These are phyloP conservation scores for Epichloe scottii DNA, from an alignment of 2,329 filamentous ascomycete species.

Conservation along the genomic window DNA sequence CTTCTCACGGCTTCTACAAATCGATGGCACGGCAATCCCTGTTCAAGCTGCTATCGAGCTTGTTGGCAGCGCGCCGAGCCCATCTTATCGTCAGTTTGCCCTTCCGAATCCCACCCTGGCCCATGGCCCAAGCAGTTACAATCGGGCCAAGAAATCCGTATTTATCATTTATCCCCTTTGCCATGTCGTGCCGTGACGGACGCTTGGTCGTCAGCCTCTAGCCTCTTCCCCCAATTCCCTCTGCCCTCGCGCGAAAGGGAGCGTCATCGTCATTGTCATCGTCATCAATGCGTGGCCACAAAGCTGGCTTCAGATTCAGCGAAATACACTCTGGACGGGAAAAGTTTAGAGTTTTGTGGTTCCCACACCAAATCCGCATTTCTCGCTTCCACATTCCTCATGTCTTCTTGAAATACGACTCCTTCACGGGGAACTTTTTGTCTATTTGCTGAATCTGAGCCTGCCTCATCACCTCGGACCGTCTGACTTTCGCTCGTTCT, in stretches of 20 bases:
- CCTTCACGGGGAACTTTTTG: neutral
- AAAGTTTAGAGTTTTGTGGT: neutral
- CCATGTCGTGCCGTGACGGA: constrained; percentile 1
- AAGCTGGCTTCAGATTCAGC: neutral
- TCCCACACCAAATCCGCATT: neutral
- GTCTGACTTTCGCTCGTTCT: neutral
- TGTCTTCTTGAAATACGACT: neutral
- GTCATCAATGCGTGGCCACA: neutral
- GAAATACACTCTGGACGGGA: neutral
- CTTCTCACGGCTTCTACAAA: neutral
- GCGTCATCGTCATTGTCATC: neutral
- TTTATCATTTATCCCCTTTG: constrained; percentile 3
- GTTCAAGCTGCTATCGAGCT: too few relatives aligned
- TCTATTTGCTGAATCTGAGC: neutral
- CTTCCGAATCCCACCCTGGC: neutral
- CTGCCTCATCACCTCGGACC: neutral
- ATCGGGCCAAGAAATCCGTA: constrained; percentile 1
- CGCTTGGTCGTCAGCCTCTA: neutral
- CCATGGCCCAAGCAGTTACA: neutral
- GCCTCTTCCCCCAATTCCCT: neutral
- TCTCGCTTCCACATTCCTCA: neutral
- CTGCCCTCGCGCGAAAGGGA: neutral
- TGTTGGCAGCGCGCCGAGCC: too few relatives aligned
- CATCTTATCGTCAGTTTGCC: neutral
- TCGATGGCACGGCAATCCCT: neutral